A percentile compares a stretch with the other conserved stretches of the same genome.
Conservation (phyloP, 23 red algal genomes). For the Cyanidiococcus yangmingshanensis region DNA sequence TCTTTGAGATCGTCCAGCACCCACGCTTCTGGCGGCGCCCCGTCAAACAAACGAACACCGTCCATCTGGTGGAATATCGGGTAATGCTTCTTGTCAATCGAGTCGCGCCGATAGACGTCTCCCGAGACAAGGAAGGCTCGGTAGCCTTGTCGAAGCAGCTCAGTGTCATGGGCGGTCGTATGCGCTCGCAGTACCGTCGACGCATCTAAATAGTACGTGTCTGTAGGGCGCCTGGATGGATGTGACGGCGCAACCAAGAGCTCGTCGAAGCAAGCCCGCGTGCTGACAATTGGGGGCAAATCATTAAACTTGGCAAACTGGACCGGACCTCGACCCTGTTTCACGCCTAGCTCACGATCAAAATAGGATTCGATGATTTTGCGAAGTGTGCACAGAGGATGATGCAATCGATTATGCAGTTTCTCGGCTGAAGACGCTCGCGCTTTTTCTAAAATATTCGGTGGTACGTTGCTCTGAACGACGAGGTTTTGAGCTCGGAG, state of each 20-base stretch:
- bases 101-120: constrained; percentile 94
- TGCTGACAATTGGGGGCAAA: constrained; percentile 46
- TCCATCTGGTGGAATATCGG: constrained; percentile 98
- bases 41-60: constrained; percentile 46
- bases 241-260: constrained; percentile 57
- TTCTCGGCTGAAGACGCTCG: not conserved
- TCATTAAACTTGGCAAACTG: constrained; percentile 20
- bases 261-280: constrained; percentile 69
- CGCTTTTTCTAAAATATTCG: not conserved
- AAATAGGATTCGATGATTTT: constrained; percentile 5
- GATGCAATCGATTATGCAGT: not conserved
- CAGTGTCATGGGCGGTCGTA: constrained; percentile 83
- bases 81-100: constrained; percentile 83
- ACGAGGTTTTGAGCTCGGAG: not conserved
- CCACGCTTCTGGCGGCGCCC: not conserved
- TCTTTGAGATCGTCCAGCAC: constrained; percentile 49
- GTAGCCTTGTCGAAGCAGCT: constrained; percentile 36
- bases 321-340: not conserved
- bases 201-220: constrained; percentile 84
- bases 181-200: constrained; percentile 67
- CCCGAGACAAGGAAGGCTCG: constrained; percentile 53
- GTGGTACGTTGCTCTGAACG: not conserved
- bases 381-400: constrained; percentile 17
- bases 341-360: not conserved
- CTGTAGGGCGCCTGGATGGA: constrained; percentile 53